Percentiles rank a stretch among this genome's conserved stretches.
phyloP scores from a whole-genome alignment of 768 basidiomycete genomes.

The Sarcodon aspratus region DNA sequence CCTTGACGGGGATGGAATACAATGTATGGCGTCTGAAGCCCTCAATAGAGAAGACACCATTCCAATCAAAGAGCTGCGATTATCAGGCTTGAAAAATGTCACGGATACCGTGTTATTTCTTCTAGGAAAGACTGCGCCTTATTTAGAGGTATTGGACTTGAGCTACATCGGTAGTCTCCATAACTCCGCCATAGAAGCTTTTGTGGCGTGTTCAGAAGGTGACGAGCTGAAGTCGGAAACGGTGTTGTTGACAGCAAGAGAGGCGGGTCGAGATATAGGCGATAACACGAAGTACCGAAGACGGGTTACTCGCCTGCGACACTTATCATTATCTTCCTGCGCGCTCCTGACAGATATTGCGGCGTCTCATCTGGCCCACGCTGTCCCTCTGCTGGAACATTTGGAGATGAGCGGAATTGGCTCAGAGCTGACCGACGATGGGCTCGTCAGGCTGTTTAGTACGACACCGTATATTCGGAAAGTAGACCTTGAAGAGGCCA shows the following conservation, averaged over 20 bases:
- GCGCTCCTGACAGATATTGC: slow-evolving; percentile 61
- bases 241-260: slow-evolving; percentile 43
- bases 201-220: slow-evolving; percentile 26
- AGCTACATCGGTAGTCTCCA: slow-evolving; percentile 62
- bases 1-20: slow-evolving; percentile 55
- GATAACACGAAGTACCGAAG: slow-evolving; percentile 38
- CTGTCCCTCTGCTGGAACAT: slow-evolving; percentile 61
- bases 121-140: slow-evolving; percentile 58
- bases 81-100: slow-evolving; percentile 57
- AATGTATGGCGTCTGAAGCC: slow-evolving; percentile 31
- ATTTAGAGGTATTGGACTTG: slow-evolving; percentile 71
- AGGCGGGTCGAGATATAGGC: slow-evolving; percentile 51
- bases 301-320: slow-evolving; percentile 58
- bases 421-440: slow-evolving; percentile 53
- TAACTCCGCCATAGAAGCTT: slow-evolving; percentile 66
- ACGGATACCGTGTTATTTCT: slow-evolving; percentile 50
- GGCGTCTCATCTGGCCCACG: slow-evolving; percentile 59
- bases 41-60: slow-evolving; percentile 35
- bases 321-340: slow-evolving; percentile 66
- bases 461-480: slow-evolving; percentile 63
- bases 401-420: slow-evolving; percentile 77
- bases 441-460: slow-evolving; percentile 58
- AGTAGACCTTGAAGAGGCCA: slow-evolving; percentile 81
- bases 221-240: slow-evolving; percentile 20
- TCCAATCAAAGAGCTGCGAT: slow-evolving; percentile 46